Conservation (phyloP, 2,329 filamentous ascomycete species). For the Sodiomyces alkalinus region DNA sequence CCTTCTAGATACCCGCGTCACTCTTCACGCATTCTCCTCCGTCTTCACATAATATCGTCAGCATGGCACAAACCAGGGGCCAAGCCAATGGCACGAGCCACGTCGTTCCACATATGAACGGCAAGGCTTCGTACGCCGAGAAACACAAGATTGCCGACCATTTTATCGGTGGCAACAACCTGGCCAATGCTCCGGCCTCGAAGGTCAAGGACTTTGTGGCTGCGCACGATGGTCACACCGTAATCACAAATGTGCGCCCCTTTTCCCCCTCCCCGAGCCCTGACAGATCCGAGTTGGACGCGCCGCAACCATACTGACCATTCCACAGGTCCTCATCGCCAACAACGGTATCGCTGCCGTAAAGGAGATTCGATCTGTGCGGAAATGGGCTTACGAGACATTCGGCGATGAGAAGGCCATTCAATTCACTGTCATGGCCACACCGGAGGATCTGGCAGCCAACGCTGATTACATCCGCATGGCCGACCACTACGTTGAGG, state of each 20-base stretch:
- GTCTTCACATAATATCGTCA: slow-evolving; percentile 13
- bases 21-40: slow-evolving; percentile 1
- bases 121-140: slow-evolving; percentile 55
- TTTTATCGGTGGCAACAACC: slow-evolving; percentile 89
- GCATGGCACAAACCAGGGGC: slow-evolving; percentile 37
- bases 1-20: slow-evolving; percentile 7
- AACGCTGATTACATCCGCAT: slow-evolving; percentile 99
- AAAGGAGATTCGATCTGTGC: slow-evolving; percentile 96
- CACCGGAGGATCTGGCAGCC: slow-evolving; percentile 89
- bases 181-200: slow-evolving; percentile 67
- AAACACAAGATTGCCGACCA: slow-evolving; percentile 76
- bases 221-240: slow-evolving; percentile 80
- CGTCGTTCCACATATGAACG: slow-evolving; percentile 38
- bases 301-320: slow-evolving; percentile 3
- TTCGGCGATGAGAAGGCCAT: slow-evolving; percentile 97
- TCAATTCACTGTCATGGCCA: slow-evolving; percentile 99
- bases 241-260: slow-evolving; percentile 81
- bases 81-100: slow-evolving; percentile 28
- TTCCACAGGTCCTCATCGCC: slow-evolving; percentile 74
- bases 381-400: slow-evolving; percentile 99
- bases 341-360: slow-evolving; percentile 99
- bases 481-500: slow-evolving; percentile 98
- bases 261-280: not conserved
- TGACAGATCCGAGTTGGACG: not conserved
- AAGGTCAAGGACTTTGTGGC: slow-evolving; percentile 95